Percentiles rank a stretch among this genome's conserved stretches.
These are phyloP conservation scores for Tarenaya hassleriana DNA, from an alignment of 345 rosid species.

Conservation along the genomic window DNA sequence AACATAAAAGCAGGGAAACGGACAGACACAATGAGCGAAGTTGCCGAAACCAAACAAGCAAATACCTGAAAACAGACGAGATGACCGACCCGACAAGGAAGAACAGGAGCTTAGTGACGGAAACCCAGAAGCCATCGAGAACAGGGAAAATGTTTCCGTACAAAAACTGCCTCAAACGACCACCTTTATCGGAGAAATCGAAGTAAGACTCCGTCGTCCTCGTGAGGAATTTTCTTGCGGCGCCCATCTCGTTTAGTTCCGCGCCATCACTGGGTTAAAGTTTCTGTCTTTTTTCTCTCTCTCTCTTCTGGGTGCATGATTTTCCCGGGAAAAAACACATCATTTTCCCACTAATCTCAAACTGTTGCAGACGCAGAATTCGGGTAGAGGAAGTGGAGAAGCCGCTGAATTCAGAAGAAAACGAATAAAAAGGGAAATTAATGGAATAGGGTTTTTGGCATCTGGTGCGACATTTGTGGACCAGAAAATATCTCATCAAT, in stretches of 20 bases:
- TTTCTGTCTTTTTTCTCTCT: background rate
- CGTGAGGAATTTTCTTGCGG: slow-evolving; percentile 19
- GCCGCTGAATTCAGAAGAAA: background rate
- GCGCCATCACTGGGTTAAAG: slow-evolving; percentile 19
- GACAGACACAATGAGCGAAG: background rate
- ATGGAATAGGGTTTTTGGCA: slow-evolving; percentile 10
- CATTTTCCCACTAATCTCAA: background rate
- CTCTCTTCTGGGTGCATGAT: slow-evolving; percentile 10
- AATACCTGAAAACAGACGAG: slow-evolving; percentile 29
- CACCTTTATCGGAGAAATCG: slow-evolving; percentile 22
- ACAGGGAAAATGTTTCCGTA: slow-evolving; percentile 30
- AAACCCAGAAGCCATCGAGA: slow-evolving; percentile 39
- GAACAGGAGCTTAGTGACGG: slow-evolving; percentile 39
- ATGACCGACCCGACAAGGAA: slow-evolving; percentile 29
- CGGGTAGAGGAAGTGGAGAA: slow-evolving; percentile 13
- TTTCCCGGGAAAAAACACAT: slow-evolving; percentile 13
- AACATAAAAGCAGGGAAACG: background rate
- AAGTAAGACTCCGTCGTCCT: slow-evolving; percentile 28
- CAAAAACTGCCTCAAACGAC: slow-evolving; percentile 29
- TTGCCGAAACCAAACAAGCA: background rate
- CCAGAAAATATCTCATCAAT: slow-evolving; percentile 7
- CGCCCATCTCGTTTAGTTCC: slow-evolving; percentile 33
- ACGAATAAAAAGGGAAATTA: background rate
- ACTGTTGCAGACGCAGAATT: slow-evolving; percentile 13
- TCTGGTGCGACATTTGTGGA: slow-evolving; percentile 29